These are phyloP conservation scores for Leishmania martiniquensis DNA, from an alignment of 208 protist genomes.

Conservation along the genomic window DNA sequence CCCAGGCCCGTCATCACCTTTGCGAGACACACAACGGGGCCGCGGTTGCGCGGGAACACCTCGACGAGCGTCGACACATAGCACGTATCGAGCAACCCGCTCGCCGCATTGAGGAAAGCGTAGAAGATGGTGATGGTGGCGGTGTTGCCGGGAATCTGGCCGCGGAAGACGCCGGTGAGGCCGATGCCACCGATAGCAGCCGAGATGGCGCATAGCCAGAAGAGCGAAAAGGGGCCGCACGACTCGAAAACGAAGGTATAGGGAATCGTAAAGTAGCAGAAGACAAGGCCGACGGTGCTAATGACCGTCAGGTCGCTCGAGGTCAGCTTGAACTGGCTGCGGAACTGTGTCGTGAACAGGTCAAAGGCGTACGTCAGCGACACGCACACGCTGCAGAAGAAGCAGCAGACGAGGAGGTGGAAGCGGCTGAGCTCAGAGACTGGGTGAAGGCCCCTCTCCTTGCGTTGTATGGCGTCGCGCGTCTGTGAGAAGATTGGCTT, in stretches of 20 bases:
- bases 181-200: slow-evolving; percentile 34
- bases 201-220: slow-evolving; percentile 27
- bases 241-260: slow-evolving; percentile 42
- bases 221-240: slow-evolving; percentile 32
- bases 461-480: too few species aligned
- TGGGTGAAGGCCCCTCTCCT: slow-evolving; percentile 26
- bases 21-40: slow-evolving; percentile 41
- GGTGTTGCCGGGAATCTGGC: slow-evolving; percentile 31
- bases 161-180: slow-evolving; percentile 37
- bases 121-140: slow-evolving; percentile 43
- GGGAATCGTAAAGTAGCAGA: slow-evolving; percentile 42
- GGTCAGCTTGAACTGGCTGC: slow-evolving; percentile 29
- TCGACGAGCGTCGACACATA: slow-evolving; percentile 46
- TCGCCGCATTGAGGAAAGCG: slow-evolving; percentile 40
- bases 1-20: slow-evolving; percentile 58
- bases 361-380: slow-evolving; percentile 48
- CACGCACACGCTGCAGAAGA: slow-evolving; percentile 50
- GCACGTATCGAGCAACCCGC: slow-evolving; percentile 37
- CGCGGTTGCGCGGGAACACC: slow-evolving; percentile 50
- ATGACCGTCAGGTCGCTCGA: slow-evolving; percentile 47
- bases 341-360: slow-evolving; percentile 41
- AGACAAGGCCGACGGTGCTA: slow-evolving; percentile 47
- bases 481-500: slow-evolving; percentile 37
- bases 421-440: slow-evolving; percentile 48
- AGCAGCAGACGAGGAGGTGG: slow-evolving; percentile 42